Conservation (phyloP, 2,329 filamentous ascomycete genomes). For the Fusarium buxicola region DNA sequence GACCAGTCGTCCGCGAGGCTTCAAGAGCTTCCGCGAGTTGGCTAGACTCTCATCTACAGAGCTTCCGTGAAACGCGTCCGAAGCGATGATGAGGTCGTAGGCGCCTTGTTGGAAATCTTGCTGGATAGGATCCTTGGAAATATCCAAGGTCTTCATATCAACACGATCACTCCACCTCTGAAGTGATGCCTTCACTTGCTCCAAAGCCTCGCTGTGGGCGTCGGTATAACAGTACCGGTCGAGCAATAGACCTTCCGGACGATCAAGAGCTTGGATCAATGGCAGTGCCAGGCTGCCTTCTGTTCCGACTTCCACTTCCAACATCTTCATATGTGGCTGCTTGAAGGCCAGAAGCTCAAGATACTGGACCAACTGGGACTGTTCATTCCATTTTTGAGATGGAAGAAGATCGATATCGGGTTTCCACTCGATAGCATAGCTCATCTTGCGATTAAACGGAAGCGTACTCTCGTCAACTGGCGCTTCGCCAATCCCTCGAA, state of each 20-base stretch:
- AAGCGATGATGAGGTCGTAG: conserved; percentile 20
- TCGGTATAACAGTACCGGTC: conserved; percentile 19
- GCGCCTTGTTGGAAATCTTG: conserved; percentile 10
- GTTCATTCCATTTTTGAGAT: background rate
- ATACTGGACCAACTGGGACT: conserved; percentile 3
- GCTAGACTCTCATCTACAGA: conserved; percentile 1
- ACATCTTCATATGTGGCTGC: conserved; percentile 25
- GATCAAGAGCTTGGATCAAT: conserved; percentile 19
- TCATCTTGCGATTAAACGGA: conserved; percentile 26
- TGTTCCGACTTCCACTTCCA: conserved; percentile 11
- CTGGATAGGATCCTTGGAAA: conserved; percentile 7
- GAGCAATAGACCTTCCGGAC: conserved; percentile 5
- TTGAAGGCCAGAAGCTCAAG: conserved; percentile 24
- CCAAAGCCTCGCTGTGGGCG: background rate
- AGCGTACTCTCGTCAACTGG: conserved; percentile 12
- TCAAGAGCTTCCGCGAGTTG: conserved; percentile 20
- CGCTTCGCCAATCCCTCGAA: conserved; percentile 21
- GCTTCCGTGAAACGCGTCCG: background rate
- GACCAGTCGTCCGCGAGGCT: conserved; percentile 10
- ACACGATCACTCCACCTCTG: conserved; percentile 13
- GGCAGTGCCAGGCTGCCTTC: background rate
- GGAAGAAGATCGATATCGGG: conserved; percentile 18
- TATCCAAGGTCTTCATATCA: conserved; percentile 7
- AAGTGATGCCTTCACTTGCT: background rate
- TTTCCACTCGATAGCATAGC: conserved; percentile 21